phyloP scores from a whole-genome alignment of 2,329 filamentous ascomycete species.

The Calonectria multiphialidica region DNA sequence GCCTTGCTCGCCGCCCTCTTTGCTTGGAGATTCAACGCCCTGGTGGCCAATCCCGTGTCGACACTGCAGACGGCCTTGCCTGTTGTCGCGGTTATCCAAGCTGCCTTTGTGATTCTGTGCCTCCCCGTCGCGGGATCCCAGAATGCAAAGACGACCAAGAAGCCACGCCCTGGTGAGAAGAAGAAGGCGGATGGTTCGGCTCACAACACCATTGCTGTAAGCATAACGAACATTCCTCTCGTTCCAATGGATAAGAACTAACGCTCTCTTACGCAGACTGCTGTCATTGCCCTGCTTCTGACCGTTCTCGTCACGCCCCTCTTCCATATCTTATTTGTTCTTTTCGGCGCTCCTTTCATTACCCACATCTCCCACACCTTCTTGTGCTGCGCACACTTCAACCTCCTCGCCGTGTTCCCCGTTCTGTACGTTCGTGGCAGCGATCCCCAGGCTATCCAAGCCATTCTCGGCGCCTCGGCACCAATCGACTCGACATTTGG shows the following conservation, averaged over 20 bases:
- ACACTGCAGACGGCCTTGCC: conserved; percentile 73
- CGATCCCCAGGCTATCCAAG: conserved; percentile 77
- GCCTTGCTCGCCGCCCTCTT: conserved; percentile 74
- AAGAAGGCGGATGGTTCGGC: conserved; percentile 63
- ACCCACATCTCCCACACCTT: conserved; percentile 84
- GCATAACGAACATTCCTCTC: conserved; percentile 34
- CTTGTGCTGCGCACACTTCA: conserved; percentile 84
- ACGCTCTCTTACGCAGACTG: conserved; percentile 50
- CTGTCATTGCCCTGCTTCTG: conserved; percentile 65
- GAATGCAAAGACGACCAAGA: conserved; percentile 56
- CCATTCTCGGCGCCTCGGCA: conserved; percentile 73
- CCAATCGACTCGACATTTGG: conserved; percentile 90
- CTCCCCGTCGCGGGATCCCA: conserved; percentile 70
- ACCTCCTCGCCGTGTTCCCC: conserved; percentile 82
- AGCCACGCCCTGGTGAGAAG: conserved; percentile 64
- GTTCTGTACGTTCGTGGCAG: conserved; percentile 90
- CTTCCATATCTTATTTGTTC: conserved; percentile 75
- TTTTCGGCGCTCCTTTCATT: conserved; percentile 92
- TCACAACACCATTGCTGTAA: conserved; percentile 60
- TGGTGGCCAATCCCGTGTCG: conserved; percentile 78
- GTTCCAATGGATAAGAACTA: conserved; percentile 26
- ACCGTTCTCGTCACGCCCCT: conserved; percentile 77
- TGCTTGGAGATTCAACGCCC: conserved; percentile 70
- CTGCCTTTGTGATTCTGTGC: conserved; percentile 71
- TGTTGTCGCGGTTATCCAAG: conserved; percentile 74